Percentiles rank a stretch among this genome's conserved stretches.
Evolutionary conservation across 1,284 basidiomycete genomes (phyloP).

Genomic region (Cutaneotrichosporon dermatis): DNA sequence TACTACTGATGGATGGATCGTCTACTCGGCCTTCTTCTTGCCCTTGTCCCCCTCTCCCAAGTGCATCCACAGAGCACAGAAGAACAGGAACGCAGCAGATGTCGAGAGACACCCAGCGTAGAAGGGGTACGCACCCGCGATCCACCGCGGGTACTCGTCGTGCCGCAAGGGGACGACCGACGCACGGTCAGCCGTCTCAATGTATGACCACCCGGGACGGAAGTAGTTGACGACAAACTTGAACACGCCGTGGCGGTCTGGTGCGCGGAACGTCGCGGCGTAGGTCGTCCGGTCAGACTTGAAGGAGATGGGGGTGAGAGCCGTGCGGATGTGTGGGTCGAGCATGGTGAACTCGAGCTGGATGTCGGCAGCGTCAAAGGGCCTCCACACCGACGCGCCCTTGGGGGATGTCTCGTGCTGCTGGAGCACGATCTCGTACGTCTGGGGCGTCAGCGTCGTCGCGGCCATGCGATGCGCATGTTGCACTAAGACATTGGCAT

Average conservation of each 20-base stretch:
- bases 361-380: conserved; percentile 67
- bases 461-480: too few relatives aligned
- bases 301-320: conserved; percentile 54
- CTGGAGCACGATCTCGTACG: conserved; percentile 60
- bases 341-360: conserved; percentile 98
- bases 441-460: conserved; percentile 42
- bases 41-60: conserved; percentile 55
- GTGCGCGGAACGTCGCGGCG: conserved; percentile 72
- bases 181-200: conserved; percentile 69
- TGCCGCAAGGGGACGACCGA: conserved; percentile 89
- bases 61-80: conserved; percentile 72
- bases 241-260: conserved; percentile 96
- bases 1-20: background rate
- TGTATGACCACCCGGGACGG: conserved; percentile 72
- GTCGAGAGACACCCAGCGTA: conserved; percentile 86
- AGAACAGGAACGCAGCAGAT: conserved; percentile 73
- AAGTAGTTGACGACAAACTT: conserved; percentile 88
- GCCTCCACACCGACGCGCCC: conserved; percentile 57
- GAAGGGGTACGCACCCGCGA: conserved; percentile 91
- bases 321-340: conserved; percentile 83
- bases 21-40: conserved; percentile 46
- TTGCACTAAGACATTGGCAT: too few relatives aligned
- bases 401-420: conserved; percentile 35
- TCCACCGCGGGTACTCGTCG: conserved; percentile 90
- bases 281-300: conserved; percentile 53